Evolutionary conservation across 2,329 filamentous ascomycete genomes (phyloP).

Genomic region (Botrytis fabae): DNA sequence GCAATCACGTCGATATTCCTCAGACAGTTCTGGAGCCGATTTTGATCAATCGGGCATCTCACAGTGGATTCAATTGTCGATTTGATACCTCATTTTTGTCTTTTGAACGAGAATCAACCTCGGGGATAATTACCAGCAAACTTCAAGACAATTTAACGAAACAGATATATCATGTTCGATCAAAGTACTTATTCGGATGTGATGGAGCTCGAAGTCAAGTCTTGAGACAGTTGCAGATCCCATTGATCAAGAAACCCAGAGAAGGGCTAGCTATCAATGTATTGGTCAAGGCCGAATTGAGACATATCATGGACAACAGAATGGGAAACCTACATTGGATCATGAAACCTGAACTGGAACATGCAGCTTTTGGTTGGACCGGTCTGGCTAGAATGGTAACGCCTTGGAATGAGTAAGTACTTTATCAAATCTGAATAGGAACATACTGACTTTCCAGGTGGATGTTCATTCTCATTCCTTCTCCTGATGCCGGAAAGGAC

Average conservation of each 20-base stretch:
- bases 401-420: conserved; percentile 54
- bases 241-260: conserved; percentile 47
- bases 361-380: conserved; percentile 53
- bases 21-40: conserved; percentile 52
- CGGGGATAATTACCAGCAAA: conserved; percentile 38
- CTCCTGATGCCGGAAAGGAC: conserved; percentile 42
- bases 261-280: conserved; percentile 53
- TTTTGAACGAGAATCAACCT: conserved; percentile 33
- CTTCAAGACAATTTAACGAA: conserved; percentile 44
- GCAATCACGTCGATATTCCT: conserved; percentile 47
- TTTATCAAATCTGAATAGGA: neutral
- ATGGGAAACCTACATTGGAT: conserved; percentile 63
- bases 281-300: conserved; percentile 52
- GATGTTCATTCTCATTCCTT: conserved; percentile 56
- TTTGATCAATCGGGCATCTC: conserved; percentile 45
- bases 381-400: conserved; percentile 59
- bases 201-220: conserved; percentile 54
- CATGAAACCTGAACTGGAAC: conserved; percentile 54
- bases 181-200: conserved; percentile 59
- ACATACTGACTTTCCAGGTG: conserved; percentile 43
- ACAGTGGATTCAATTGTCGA: conserved; percentile 45
- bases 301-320: conserved; percentile 50
- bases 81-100: conserved; percentile 46
- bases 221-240: conserved; percentile 48
- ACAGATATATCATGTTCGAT: conserved; percentile 47